phyloP scores from a whole-genome alignment of 2,329 filamentous ascomycete species.

The Trichoderma atrobrunneum region DNA sequence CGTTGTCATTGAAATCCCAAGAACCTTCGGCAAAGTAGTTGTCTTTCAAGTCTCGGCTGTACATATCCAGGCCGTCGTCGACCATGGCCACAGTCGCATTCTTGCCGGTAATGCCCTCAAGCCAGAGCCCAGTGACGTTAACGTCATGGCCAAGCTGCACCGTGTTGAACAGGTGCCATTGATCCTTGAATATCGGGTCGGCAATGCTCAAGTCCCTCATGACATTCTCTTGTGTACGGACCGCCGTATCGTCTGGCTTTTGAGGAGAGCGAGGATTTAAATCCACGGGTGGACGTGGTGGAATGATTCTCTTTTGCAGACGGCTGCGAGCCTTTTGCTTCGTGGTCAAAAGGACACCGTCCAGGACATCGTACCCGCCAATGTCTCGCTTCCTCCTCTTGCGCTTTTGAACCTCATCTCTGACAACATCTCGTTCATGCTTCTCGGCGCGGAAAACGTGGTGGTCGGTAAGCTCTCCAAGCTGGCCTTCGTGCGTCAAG shows the following conservation, averaged over 20 bases:
- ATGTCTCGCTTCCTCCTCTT: slow-evolving; percentile 61
- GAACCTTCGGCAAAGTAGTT: slow-evolving; percentile 95
- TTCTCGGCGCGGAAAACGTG: slow-evolving; percentile 79
- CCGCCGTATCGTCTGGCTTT: slow-evolving; percentile 39
- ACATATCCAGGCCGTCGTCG: slow-evolving; percentile 94
- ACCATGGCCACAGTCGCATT: slow-evolving; percentile 91
- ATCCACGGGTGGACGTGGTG: slow-evolving; percentile 36
- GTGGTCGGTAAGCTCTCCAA: slow-evolving; percentile 76
- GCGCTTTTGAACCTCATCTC: slow-evolving; percentile 50
- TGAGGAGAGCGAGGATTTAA: slow-evolving; percentile 22
- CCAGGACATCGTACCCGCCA: slow-evolving; percentile 58
- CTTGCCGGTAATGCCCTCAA: slow-evolving; percentile 84
- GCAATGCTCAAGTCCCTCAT: slow-evolving; percentile 67
- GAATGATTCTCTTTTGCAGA: slow-evolving; percentile 52
- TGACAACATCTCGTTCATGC: slow-evolving; percentile 57
- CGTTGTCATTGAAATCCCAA: slow-evolving; percentile 91
- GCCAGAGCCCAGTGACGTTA: slow-evolving; percentile 93
- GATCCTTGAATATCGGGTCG: slow-evolving; percentile 88
- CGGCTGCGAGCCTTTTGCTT: slow-evolving; percentile 61
- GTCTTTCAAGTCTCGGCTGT: slow-evolving; percentile 84
- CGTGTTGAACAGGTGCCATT: slow-evolving; percentile 93
- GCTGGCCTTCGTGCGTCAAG: slow-evolving; percentile 73
- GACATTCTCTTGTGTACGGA: slow-evolving; percentile 58
- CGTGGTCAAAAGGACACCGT: slow-evolving; percentile 72
- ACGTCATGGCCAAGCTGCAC: slow-evolving; percentile 82